Base-by-base conservation (phyloP, 495 filamentous ascomycete species). In the Aspergillus leporis region DNA sequence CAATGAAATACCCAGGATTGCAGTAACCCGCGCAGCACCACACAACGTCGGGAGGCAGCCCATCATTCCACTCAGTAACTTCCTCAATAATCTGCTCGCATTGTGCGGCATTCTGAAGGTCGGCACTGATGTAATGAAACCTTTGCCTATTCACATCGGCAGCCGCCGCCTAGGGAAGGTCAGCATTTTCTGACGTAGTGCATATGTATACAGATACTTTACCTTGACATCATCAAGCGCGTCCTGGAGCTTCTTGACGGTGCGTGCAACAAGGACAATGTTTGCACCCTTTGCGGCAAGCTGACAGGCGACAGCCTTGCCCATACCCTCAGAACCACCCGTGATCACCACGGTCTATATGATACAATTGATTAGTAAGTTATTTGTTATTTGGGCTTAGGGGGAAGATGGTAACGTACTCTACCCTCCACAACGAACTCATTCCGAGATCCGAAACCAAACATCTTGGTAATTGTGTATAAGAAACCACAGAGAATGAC, bases 311-410 rank as follows among this genome's bases (percentile, higher is more conserved):
- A 88, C 83, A 48, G 81, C 83, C 65, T 81, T 83, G 61, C 94
- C 94, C 89, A 97, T 90, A 51, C 94, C 94, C 68, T 96, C 89
- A 1, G 95, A 98, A 53, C 86, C 93, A 40, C 94, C 94, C 13
- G 94, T 98, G 54, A 98, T 78, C 22, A 98, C 74, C 57, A 94
- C 82, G 5, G 90, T 94, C 91, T 93, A 47, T 18, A 21, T 56
- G 61, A 9, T 34, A 53, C 30, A 36, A 49, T 18, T 41, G 50
- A 43, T 62, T 32, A 72, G 70, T 36, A 55, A 41, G 21, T 28
- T 18, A 18, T 36, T 4, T 23, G 13, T 23, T 12, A 22, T 31
- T n/a, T n/a, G n/a, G n/a, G n/a, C n/a, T n/a, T n/a, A 19, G 31
- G 6, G 48, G n/a, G 31, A 32, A 23, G 7, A 30, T 34, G 55